These are phyloP conservation scores for Sphagnum fallax DNA, from an alignment of 228 moss, liverwort and hornwort species.

Conservation along the genomic window DNA sequence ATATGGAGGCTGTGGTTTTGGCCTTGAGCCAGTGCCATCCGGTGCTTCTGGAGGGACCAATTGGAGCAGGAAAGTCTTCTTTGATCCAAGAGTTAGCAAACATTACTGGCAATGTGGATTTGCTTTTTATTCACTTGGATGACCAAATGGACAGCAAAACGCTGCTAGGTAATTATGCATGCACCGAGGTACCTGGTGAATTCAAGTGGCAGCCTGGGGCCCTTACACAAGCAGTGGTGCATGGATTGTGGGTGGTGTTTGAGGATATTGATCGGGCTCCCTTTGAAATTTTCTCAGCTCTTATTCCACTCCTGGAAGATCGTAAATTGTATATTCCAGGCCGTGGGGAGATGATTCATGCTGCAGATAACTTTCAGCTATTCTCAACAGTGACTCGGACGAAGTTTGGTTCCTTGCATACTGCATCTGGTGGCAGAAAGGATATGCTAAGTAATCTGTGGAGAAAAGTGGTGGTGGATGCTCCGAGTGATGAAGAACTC, in stretches of 20 bases:
- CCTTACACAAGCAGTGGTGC: slow-evolving; percentile 91
- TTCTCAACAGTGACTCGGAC: slow-evolving; percentile 87
- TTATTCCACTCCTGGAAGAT: slow-evolving; percentile 84
- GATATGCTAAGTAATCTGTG: slow-evolving; percentile 77
- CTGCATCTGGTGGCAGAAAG: slow-evolving; percentile 50
- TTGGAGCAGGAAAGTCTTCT: slow-evolving; percentile 85
- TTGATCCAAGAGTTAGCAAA: slow-evolving; percentile 82
- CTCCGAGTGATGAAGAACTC: slow-evolving; percentile 88
- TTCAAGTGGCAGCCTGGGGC: slow-evolving; percentile 98
- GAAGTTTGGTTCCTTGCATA: slow-evolving; percentile 38
- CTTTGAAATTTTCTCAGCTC: slow-evolving; percentile 89
- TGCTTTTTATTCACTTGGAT: slow-evolving; percentile 86
- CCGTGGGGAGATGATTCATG: slow-evolving; percentile 89
- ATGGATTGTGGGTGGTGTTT: slow-evolving; percentile 96
- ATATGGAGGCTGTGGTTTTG: slow-evolving; percentile 85
- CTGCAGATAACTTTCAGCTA: slow-evolving; percentile 85
- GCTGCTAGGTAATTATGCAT: slow-evolving; percentile 78
- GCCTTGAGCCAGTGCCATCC: slow-evolving; percentile 88
- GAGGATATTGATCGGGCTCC: slow-evolving; percentile 97
- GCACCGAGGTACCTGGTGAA: slow-evolving; percentile 91
- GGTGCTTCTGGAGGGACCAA: slow-evolving; percentile 88
- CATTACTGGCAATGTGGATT: slow-evolving; percentile 77
- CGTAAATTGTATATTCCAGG: slow-evolving; percentile 92
- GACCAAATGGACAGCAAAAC: slow-evolving; percentile 99
- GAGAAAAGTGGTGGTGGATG: slow-evolving; percentile 90